These are phyloP conservation scores for Osmanthus fragrans DNA, from an alignment of 257 asterid genomes.

Conservation along the genomic window DNA sequence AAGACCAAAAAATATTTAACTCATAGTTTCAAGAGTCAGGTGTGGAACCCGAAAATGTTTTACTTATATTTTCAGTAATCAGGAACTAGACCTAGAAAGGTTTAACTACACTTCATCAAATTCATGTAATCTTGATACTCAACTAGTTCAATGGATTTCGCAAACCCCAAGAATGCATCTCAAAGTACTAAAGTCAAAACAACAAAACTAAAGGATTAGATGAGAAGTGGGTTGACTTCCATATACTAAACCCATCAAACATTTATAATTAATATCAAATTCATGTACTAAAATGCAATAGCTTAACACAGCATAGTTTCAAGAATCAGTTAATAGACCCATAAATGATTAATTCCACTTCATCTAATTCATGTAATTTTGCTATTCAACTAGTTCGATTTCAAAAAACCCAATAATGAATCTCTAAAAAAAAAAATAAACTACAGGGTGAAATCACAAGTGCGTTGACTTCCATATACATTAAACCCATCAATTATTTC, in stretches of 20 bases:
- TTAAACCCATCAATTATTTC: neutral
- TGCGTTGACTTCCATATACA: neutral
- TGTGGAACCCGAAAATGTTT: neutral
- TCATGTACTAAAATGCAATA: neutral
- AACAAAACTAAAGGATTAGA: neutral
- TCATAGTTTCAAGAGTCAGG: neutral
- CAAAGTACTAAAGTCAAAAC: neutral
- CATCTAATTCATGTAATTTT: neutral
- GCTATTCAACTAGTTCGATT: neutral
- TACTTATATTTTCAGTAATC: neutral
- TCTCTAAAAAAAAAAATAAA: neutral
- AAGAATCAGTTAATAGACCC: neutral
- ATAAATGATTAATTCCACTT: neutral
- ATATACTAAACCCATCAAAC: neutral
- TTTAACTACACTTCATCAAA: neutral
- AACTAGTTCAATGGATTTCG: neutral
- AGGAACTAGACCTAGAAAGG: neutral
- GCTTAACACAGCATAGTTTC: too few relatives aligned
- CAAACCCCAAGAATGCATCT: neutral
- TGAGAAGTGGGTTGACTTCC: neutral
- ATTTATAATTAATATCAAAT: neutral
- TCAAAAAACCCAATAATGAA: neutral
- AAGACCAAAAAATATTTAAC: neutral
- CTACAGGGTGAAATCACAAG: neutral
- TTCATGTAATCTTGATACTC: neutral